Percentiles rank a stretch among this genome's conserved stretches.
Evolutionary conservation across 371 early-diverging fungal genomes (phyloP).

Genomic region (Mucor saturninus): DNA sequence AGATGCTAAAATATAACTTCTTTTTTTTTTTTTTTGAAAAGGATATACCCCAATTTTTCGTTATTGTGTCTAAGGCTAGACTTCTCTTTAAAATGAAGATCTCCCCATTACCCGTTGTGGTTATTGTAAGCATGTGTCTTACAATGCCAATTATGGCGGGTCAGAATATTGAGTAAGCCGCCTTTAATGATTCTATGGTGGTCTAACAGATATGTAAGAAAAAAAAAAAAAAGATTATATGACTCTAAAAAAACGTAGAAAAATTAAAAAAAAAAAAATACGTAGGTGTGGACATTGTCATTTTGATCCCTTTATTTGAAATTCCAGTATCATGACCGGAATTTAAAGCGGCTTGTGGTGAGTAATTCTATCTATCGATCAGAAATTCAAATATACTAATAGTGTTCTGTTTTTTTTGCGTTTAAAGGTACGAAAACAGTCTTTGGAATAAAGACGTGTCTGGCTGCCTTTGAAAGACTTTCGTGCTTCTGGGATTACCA

Average conservation of each 20-base stretch:
- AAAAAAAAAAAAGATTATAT: neutral
- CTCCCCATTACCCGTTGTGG: too few species aligned
- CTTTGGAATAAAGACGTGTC: slow-evolving; percentile 6
- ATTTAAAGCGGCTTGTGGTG: slow-evolving; percentile 9
- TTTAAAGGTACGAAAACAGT: slow-evolving; percentile 12
- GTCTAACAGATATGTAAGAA: too few species aligned
- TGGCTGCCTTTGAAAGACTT: slow-evolving; percentile 11
- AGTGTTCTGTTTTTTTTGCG: too few species aligned
- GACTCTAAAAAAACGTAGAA: slow-evolving; percentile 2
- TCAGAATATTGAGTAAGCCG: too few species aligned
- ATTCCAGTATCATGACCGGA: slow-evolving; percentile 13
- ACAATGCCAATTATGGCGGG: too few species aligned
- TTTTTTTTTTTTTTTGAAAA: slow-evolving; percentile 3
- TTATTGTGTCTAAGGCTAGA: neutral
- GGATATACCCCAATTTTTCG: too few species aligned
- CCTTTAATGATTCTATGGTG: too few species aligned
- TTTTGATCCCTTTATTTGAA: slow-evolving; percentile 9
- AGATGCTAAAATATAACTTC: neutral
- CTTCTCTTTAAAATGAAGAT: too few species aligned
- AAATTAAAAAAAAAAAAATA: too few species aligned
- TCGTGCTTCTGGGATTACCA: slow-evolving; percentile 11
- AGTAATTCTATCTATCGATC: slow-evolving; percentile 1
- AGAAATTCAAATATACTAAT: slow-evolving; percentile 7
- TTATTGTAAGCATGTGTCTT: too few species aligned
- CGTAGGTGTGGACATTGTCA: neutral